phyloP scores from a whole-genome alignment of 306 rosid species.

The Pterocarpus macrocarpus region DNA sequence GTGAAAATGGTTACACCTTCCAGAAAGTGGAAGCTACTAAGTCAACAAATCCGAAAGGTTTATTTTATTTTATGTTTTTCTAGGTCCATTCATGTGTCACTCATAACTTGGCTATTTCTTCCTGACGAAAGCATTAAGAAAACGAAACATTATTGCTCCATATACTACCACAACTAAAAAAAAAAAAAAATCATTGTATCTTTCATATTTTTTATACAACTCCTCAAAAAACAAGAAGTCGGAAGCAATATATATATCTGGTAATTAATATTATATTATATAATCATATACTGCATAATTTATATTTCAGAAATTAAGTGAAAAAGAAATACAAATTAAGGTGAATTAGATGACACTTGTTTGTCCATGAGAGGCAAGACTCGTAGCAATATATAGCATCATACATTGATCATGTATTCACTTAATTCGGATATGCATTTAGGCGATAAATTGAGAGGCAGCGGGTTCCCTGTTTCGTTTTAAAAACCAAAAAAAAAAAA shows the following conservation, averaged over 20 bases:
- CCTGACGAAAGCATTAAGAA: not conserved
- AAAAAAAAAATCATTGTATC: no score
- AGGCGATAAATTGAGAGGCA: conserved; percentile 18
- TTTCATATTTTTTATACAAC: no score
- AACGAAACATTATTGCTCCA: not conserved
- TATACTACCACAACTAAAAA: not conserved
- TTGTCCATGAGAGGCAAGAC: not conserved
- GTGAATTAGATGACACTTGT: not conserved
- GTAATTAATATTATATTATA: no score
- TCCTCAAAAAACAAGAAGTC: no score
- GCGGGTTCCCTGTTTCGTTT: no score
- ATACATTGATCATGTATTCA: not conserved
- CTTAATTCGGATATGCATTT: conserved; percentile 23
- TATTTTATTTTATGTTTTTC: no score
- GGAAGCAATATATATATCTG: no score
- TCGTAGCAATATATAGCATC: not conserved
- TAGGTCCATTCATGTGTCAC: not conserved
- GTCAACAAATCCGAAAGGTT: no score
- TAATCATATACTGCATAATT: no score
- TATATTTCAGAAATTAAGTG: not conserved
- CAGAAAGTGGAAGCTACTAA: no score
- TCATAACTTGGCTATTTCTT: not conserved
- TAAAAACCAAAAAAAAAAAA: no score
- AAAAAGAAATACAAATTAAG: not conserved
- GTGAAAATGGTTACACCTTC: no score